Conservation (phyloP, 164 flowering plant species). For the Tetracentron sinense region DNA sequence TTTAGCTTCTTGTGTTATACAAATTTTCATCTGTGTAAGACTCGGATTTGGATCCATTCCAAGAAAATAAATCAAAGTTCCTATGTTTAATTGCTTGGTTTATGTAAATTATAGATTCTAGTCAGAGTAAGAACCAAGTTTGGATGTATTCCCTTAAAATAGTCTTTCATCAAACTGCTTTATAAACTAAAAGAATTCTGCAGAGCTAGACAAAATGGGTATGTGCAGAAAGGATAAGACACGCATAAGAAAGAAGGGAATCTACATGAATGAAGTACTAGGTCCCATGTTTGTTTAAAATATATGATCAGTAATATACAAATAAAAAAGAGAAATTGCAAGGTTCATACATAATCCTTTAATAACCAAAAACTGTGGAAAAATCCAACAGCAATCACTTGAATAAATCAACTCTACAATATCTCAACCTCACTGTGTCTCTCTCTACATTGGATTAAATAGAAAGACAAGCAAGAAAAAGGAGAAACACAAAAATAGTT, state of each 20-base stretch:
- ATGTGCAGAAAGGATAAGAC: background rate
- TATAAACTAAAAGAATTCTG: no score
- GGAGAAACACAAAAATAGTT: background rate
- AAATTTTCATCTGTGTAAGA: no score
- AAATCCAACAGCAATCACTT: conserved; percentile 16
- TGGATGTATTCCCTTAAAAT: background rate
- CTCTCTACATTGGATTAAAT: background rate
- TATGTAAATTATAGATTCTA: no score
- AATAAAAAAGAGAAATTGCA: background rate
- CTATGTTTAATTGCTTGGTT: no score
- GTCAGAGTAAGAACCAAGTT: background rate
- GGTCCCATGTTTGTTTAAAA: background rate
- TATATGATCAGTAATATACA: background rate
- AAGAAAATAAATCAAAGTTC: no score
- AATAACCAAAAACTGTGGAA: conserved; percentile 22
- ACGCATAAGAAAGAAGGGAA: background rate
- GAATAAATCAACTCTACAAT: conserved; percentile 15
- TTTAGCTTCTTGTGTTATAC: no score
- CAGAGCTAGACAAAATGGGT: background rate
- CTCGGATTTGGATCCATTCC: no score
- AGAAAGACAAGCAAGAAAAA: background rate
- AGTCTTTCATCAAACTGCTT: background rate
- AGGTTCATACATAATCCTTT: conserved; percentile 5
- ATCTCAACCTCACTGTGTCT: conserved; percentile 10
- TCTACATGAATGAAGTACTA: background rate